phyloP scores from a whole-genome alignment of 1,284 basidiomycete genomes.

The Naganishia albida region DNA sequence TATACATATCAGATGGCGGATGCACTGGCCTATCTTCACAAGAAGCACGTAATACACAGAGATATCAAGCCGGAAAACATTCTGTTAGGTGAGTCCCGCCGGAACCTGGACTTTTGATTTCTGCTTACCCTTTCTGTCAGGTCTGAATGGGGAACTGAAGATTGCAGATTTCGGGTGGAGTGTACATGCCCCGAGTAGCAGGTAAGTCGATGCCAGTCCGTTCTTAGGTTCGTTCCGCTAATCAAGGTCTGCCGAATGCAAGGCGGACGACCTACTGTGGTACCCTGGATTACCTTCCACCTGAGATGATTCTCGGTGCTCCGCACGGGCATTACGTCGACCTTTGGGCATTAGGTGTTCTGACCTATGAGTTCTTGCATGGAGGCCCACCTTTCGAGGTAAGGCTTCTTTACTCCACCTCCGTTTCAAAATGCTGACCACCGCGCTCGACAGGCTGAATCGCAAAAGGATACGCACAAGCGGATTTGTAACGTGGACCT shows the following conservation, averaged over 20 bases:
- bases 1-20: slow-evolving; percentile 99
- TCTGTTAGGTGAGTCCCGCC: slow-evolving; percentile 64
- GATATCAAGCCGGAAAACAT: slow-evolving; percentile 99
- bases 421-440: not conserved
- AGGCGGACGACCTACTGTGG: slow-evolving; percentile 84
- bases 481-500: slow-evolving; percentile 70
- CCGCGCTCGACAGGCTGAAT: slow-evolving; percentile 8
- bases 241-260: not conserved
- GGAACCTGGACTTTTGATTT: not conserved
- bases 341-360: slow-evolving; percentile 94
- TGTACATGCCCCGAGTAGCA: slow-evolving; percentile 77
- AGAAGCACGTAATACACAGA: slow-evolving; percentile 96
- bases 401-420: slow-evolving; percentile 5
- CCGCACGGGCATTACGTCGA: slow-evolving; percentile 60
- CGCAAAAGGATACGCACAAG: slow-evolving; percentile 72
- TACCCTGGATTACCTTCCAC: slow-evolving; percentile 94
- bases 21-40: slow-evolving; percentile 87
- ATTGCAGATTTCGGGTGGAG: slow-evolving; percentile 99
- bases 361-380: slow-evolving; percentile 92
- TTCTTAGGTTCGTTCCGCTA: not conserved
- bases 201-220: slow-evolving; percentile 1
- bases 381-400: slow-evolving; percentile 90
- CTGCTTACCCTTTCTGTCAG: slow-evolving; percentile 29
- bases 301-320: slow-evolving; percentile 93
- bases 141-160: slow-evolving; percentile 92